phyloP scores from a whole-genome alignment of 2,329 filamentous ascomycete species.

The Talaromyces marneffei region DNA sequence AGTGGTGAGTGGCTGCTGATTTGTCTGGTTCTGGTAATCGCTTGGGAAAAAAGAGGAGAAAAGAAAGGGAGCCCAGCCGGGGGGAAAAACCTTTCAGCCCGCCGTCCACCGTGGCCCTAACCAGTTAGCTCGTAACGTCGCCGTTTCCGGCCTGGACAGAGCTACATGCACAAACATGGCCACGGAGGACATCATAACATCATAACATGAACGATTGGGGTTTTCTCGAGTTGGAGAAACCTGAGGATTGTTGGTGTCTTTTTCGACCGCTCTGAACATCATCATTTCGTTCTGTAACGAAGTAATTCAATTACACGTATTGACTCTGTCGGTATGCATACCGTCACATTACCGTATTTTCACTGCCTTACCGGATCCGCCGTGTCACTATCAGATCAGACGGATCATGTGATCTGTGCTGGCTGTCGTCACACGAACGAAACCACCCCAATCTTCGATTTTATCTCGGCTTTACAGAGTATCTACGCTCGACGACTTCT shows the following conservation, averaged over 20 bases:
- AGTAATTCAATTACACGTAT: slow-evolving; percentile 1
- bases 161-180: not conserved
- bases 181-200: not conserved
- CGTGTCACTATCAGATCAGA: not conserved
- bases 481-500: not conserved
- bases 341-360: not conserved
- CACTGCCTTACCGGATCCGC: not conserved
- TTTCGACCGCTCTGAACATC: not conserved
- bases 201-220: not conserved
- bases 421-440: not conserved
- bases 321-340: not conserved
- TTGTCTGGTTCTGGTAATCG: slow-evolving; percentile 2
- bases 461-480: not conserved
- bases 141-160: not conserved
- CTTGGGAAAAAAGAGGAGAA: slow-evolving; percentile 13
- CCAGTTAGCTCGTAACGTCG: not conserved
- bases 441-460: not conserved
- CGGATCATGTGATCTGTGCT: not conserved
- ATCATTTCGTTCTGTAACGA: not conserved
- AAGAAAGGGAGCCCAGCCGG: slow-evolving; percentile 6
- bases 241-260: not conserved
- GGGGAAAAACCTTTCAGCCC: not conserved
- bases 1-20: slow-evolving; percentile 4
- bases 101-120: not conserved
- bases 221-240: not conserved